Conservation (phyloP, 2,329 filamentous ascomycete genomes). For the Trichoderma harzianum region DNA sequence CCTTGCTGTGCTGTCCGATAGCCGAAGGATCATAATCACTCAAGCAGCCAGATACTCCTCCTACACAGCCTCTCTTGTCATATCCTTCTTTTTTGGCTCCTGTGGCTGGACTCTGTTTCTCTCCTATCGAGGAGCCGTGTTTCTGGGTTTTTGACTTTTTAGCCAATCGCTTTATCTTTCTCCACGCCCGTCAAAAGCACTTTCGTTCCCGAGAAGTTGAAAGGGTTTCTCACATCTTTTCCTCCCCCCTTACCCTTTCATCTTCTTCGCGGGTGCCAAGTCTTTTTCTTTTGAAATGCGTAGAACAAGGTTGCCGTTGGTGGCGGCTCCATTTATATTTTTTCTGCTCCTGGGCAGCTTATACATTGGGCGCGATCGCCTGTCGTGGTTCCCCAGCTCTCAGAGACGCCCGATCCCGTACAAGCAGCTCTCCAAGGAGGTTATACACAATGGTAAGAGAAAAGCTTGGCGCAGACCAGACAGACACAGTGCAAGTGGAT, state of each 20-base stretch:
- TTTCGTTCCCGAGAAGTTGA: neutral
- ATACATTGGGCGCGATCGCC: slow-evolving; percentile 11
- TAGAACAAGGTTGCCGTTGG: slow-evolving; percentile 1
- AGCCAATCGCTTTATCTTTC: neutral
- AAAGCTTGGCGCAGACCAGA: neutral
- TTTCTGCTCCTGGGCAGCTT: slow-evolving; percentile 13
- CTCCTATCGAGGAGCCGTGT: neutral
- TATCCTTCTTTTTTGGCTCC: neutral
- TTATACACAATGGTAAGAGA: neutral
- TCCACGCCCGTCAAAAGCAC: neutral
- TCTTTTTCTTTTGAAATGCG: neutral
- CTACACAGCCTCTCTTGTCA: slow-evolving; percentile 1
- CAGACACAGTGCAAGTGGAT: neutral
- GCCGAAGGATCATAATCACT: neutral
- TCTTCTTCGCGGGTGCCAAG: neutral
- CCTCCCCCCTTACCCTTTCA: neutral
- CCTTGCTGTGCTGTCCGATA: neutral
- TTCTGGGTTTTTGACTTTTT: neutral
- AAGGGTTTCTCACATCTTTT: neutral
- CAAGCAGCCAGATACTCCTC: neutral
- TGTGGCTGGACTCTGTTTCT: neutral
- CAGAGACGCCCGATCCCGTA: neutral
- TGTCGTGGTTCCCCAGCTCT: neutral
- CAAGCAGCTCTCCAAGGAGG: neutral
- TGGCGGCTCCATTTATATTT: slow-evolving; percentile 10